Evolutionary conservation across 352 stramenopile species (phyloP), one percentile per base, ranked within the genome.

Genomic region (Elongisporangium anandrum): DNA sequence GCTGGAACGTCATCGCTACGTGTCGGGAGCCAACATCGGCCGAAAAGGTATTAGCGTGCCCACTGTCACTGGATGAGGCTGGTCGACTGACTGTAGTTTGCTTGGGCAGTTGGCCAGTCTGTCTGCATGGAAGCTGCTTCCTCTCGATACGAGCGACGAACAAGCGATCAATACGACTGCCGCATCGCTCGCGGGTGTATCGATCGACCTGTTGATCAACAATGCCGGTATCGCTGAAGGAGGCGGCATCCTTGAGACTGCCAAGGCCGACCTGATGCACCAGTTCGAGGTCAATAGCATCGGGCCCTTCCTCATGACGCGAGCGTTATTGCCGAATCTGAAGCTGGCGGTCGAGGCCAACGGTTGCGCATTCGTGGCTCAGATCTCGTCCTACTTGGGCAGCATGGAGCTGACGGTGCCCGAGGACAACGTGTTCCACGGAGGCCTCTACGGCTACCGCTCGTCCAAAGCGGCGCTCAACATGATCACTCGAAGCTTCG

Each of bases 401-500:
- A 84, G 77, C 63, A 81, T 91, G 56, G 29, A 41, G 29, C 29
- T 41, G 1, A 41, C 29, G 9, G 29, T 41, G 29, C 2, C 29
- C 29, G 38, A 68, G n/a, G 66, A 79, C 59, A 88, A 87, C 45
- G 29, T 41, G 1, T 59, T 52, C 16, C 82, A 68, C 1, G 86
- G 86, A 20, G 78, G 83, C 3, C 66, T 63, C 41, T 92, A 95
- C 60, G 81, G 71, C 49, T 94, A 95, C 68, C 81, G 85, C 34
- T 70, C 87, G 61, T 94, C 81, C 52, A 94, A 94, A 68, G 66
- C 76, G 20, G 84, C 87, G 51, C 72, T 94, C 41, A 94, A 95
- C 71, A 92, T 89, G 68, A 61, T 90, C 47, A 78, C 63, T 24
- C 81, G 85, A 63, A 81, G 70, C 56, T 56, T 92, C 22, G 53